Evolutionary conservation across 1,284 basidiomycete species (phyloP).

Genomic region (Ceraceosorus guamensis): DNA sequence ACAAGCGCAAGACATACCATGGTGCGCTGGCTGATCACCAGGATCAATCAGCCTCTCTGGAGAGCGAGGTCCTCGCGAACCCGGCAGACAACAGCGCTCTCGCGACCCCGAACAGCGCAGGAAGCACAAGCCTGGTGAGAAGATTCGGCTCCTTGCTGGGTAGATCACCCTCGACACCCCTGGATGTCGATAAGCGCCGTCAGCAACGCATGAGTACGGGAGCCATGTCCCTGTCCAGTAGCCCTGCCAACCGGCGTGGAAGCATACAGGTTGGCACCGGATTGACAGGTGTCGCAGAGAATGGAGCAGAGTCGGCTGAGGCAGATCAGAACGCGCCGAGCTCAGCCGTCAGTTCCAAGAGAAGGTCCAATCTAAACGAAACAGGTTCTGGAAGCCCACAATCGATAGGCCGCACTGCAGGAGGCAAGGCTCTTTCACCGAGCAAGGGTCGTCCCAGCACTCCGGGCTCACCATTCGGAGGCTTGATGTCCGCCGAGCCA

Average conservation of each 20-base stretch:
- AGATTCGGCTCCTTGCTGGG: conserved; percentile 40
- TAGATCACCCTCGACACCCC: conserved; percentile 28
- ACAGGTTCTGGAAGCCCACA: no score
- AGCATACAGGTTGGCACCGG: conserved; percentile 8
- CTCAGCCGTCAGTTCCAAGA: no score
- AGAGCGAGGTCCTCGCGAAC: neutral
- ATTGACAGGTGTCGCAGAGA: conserved; percentile 7
- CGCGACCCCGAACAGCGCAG: neutral
- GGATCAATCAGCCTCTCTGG: no score
- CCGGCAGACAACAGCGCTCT: neutral
- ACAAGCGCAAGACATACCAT: conserved; percentile 16
- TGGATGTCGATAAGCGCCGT: conserved; percentile 33
- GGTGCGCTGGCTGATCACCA: conserved; percentile 8
- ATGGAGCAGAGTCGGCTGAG: conserved; percentile 1
- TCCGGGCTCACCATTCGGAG: no score
- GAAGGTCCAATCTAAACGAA: no score
- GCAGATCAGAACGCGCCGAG: no score
- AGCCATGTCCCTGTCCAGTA: conserved; percentile 15
- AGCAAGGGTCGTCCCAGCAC: no score
- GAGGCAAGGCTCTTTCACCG: neutral
- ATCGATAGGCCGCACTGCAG: neutral
- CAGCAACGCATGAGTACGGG: conserved; percentile 35
- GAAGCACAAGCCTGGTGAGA: conserved; percentile 22
- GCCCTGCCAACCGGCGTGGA: neutral
- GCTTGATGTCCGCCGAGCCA: neutral